Percentiles rank a stretch among this genome's conserved stretches.
Conservation (phyloP, 2,329 filamentous ascomycete species). For the Aspergillus neotritici region DNA sequence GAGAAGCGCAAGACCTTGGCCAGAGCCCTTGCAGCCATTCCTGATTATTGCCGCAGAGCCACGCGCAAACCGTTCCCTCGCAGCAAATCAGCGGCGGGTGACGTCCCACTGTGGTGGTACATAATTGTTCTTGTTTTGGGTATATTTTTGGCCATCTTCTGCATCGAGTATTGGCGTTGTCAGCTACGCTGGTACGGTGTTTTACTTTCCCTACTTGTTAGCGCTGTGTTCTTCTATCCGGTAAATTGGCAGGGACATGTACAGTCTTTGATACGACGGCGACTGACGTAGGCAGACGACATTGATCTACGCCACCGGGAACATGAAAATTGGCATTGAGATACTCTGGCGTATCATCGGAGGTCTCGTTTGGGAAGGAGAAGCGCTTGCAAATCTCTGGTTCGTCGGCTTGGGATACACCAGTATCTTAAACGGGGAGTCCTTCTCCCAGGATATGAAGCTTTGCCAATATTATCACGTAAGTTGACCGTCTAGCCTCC, state of each 20-base stretch:
- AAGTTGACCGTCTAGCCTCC: neutral
- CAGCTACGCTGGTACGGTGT: conserved; percentile 25
- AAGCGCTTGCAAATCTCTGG: conserved; percentile 28
- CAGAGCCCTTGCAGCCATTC: conserved; percentile 3
- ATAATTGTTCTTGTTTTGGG: conserved; percentile 10
- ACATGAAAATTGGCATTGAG: conserved; percentile 25
- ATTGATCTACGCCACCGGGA: conserved; percentile 22
- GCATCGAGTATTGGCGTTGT: conserved; percentile 21
- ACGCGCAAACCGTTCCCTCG: neutral
- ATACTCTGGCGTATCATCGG: conserved; percentile 26
- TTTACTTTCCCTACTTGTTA: conserved; percentile 18
- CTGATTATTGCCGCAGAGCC: neutral
- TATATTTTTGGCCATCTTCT: conserved; percentile 20
- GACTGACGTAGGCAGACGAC: conserved; percentile 12
- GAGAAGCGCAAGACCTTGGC: conserved; percentile 18
- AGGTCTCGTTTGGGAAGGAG: conserved; percentile 27
- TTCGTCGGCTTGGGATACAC: conserved; percentile 25
- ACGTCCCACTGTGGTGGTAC: conserved; percentile 23
- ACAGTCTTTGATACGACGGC: neutral
- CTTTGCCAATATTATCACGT: conserved; percentile 22
- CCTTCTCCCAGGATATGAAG: conserved; percentile 27
- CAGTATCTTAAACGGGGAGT: conserved; percentile 22
- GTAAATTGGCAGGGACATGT: conserved; percentile 9
- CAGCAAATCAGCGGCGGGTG: conserved; percentile 1
- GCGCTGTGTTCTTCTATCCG: conserved; percentile 19